Evolutionary conservation across 140 eudicot genomes (phyloP).

Genomic region (Anethum foeniculum): DNA sequence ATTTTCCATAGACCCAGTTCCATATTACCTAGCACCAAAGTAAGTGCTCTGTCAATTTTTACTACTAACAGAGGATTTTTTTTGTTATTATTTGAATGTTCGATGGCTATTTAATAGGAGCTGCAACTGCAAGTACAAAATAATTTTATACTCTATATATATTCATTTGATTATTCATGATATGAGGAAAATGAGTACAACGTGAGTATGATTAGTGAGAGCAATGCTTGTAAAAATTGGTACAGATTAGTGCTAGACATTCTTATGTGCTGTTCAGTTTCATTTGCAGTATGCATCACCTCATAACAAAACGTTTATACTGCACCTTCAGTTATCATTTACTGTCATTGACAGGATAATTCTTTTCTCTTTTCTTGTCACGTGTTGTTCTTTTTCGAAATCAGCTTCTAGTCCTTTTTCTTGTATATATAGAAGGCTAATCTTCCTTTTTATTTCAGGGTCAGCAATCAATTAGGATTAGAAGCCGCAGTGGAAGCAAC

Average conservation of each 20-base stretch:
- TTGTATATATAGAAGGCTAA: background rate
- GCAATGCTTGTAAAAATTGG: background rate
- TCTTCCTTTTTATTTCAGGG: slow-evolving; percentile 26
- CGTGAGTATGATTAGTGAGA: background rate
- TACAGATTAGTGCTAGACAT: background rate
- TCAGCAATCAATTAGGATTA: slow-evolving; percentile 61
- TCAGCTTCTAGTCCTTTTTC: background rate
- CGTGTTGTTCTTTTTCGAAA: background rate
- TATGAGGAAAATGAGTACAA: background rate
- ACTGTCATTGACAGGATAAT: background rate
- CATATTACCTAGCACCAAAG: slow-evolving; percentile 57
- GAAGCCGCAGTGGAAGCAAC: slow-evolving; percentile 89
- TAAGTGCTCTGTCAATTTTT: slow-evolving; percentile 16
- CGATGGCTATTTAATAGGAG: background rate
- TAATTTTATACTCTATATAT: background rate
- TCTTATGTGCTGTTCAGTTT: background rate
- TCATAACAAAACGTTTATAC: background rate
- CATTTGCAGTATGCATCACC: background rate
- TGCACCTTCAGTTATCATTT: background rate
- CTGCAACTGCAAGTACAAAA: background rate
- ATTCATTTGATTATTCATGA: background rate
- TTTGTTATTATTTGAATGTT: background rate
- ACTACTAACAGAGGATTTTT: too few relatives aligned
- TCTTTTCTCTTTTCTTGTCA: background rate
- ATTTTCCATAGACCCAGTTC: slow-evolving; percentile 60